phyloP scores from a whole-genome alignment of 495 filamentous ascomycete species.

The Venustampulla echinocandica region DNA sequence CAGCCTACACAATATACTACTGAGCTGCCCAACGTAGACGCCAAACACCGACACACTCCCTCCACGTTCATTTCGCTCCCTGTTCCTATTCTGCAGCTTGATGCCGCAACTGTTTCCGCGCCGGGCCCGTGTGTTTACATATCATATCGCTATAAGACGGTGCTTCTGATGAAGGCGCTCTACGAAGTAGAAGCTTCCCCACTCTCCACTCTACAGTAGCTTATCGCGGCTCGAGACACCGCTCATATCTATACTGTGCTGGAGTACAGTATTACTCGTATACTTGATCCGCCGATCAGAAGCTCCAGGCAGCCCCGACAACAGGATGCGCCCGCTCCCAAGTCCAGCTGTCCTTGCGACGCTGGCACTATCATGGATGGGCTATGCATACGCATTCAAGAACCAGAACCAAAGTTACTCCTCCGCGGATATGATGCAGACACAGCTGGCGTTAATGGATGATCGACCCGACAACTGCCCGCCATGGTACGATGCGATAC shows the following conservation, averaged over 20 bases:
- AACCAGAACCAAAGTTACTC: constrained; percentile 25
- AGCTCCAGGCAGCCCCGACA: too few relatives aligned
- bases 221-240: too few relatives aligned
- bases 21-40: too few relatives aligned
- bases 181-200: too few relatives aligned
- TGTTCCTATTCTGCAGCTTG: background rate
- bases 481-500: constrained; percentile 44
- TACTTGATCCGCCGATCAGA: too few relatives aligned
- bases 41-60: too few relatives aligned
- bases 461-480: constrained; percentile 52
- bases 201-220: too few relatives aligned
- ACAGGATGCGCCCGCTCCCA: constrained; percentile 18
- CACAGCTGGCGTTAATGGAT: constrained; percentile 40
- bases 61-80: background rate
- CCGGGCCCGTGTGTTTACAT: background rate
- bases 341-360: constrained; percentile 13
- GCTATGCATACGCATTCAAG: constrained; percentile 26
- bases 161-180: too few relatives aligned
- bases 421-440: constrained; percentile 41
- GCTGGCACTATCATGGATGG: constrained; percentile 33
- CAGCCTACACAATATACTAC: too few relatives aligned
- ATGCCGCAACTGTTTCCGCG: background rate
- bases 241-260: too few relatives aligned
- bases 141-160: too few relatives aligned
- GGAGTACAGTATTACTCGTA: too few relatives aligned